Conservation (phyloP, 2,329 filamentous ascomycete genomes). For the Aspergillus cejpii region DNA sequence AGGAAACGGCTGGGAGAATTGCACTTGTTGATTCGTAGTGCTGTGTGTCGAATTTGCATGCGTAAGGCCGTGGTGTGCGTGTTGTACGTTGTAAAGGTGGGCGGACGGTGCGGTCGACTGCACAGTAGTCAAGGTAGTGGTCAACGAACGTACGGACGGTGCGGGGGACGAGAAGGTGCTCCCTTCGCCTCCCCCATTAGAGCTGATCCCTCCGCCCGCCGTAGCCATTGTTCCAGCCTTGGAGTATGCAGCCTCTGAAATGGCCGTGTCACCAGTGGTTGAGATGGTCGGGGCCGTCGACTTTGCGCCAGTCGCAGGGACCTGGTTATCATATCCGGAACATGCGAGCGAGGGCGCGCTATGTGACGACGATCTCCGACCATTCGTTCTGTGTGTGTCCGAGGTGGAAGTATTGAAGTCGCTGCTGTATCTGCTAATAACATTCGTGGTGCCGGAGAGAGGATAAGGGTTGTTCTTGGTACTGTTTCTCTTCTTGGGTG, state of each 20-base stretch:
- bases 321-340: slow-evolving; percentile 55
- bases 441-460: slow-evolving; percentile 60
- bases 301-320: slow-evolving; percentile 58
- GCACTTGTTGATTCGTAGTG: slow-evolving; percentile 38
- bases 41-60: slow-evolving; percentile 35
- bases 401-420: slow-evolving; percentile 46
- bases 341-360: slow-evolving; percentile 57
- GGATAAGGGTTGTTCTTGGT: slow-evolving; percentile 85
- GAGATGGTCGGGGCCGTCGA: slow-evolving; percentile 73
- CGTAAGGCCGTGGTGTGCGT: slow-evolving; percentile 26
- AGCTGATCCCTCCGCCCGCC: slow-evolving; percentile 57
- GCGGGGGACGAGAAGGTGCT: slow-evolving; percentile 62
- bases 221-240: slow-evolving; percentile 68
- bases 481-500: slow-evolving; percentile 49
- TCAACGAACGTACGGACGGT: slow-evolving; percentile 58
- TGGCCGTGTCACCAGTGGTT: slow-evolving; percentile 70
- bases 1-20: slow-evolving; percentile 57
- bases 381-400: slow-evolving; percentile 46
- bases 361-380: slow-evolving; percentile 49
- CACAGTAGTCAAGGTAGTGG: slow-evolving; percentile 60
- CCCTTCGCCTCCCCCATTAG: slow-evolving; percentile 59
- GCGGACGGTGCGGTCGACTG: slow-evolving; percentile 54
- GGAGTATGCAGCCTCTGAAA: slow-evolving; percentile 69
- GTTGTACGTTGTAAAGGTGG: slow-evolving; percentile 35
- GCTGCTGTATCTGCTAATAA: slow-evolving; percentile 36